A percentile compares a stretch with the other conserved stretches of the same genome.
Evolutionary conservation across 345 rosid species (phyloP).

Genomic region (Rubroshorea leprosula): DNA sequence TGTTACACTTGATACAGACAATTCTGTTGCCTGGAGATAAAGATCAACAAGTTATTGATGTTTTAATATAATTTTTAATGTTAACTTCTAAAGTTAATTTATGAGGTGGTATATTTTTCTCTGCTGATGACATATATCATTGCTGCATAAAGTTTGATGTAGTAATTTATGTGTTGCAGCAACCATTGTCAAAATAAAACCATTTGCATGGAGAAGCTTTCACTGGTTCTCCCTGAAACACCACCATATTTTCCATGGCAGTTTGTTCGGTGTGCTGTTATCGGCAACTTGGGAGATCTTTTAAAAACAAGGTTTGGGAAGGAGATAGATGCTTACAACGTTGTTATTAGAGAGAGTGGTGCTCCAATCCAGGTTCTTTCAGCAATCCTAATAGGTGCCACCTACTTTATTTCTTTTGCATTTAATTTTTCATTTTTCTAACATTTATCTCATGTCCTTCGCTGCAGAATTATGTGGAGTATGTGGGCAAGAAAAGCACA

Average conservation of each 20-base stretch:
- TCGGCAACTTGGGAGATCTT: constrained; percentile 96
- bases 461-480: constrained; percentile 63
- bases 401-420: constrained; percentile 3
- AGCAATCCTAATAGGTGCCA: constrained; percentile 10
- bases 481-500: constrained; percentile 79
- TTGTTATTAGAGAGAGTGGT: constrained; percentile 84
- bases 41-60: too few species aligned
- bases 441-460: constrained; percentile 9
- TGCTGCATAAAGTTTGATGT: constrained; percentile 3
- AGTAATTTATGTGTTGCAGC: constrained; percentile 36
- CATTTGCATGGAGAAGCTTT: constrained; percentile 81
- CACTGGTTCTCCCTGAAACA: constrained; percentile 71
- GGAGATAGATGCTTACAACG: constrained; percentile 89
- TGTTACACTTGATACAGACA: too few species aligned
- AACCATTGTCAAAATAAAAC: constrained; percentile 70
- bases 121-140: background rate
- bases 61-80: background rate
- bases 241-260: constrained; percentile 80
- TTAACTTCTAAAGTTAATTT: background rate
- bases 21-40: too few species aligned
- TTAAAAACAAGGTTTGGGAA: constrained; percentile 78
- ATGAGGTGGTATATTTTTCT: background rate
- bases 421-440: background rate
- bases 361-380: constrained; percentile 75
- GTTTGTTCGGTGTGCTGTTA: constrained; percentile 86